phyloP scores from a whole-genome alignment of 352 stramenopile genomes.

The Phytophthora agathidicida region DNA sequence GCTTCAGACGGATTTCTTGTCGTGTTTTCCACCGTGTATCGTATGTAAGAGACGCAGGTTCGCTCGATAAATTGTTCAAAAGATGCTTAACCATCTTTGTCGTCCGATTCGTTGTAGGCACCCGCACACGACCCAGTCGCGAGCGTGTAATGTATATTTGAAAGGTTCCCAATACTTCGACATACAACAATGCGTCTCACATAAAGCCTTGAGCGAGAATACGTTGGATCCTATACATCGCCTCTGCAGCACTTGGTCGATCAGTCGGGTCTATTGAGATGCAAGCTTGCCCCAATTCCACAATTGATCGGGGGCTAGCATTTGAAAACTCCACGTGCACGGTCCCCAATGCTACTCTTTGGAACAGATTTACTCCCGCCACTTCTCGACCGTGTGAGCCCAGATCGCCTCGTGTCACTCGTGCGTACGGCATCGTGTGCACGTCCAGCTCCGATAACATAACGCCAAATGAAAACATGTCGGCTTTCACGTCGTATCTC shows the following conservation, averaged over 20 bases:
- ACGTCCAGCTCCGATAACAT: constrained; percentile 20
- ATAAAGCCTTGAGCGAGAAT: background rate
- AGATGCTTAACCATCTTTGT: constrained; percentile 15
- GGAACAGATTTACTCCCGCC: constrained; percentile 4
- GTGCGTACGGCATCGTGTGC: constrained; percentile 13
- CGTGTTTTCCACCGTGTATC: background rate
- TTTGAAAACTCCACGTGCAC: constrained; percentile 26
- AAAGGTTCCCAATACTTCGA: constrained; percentile 8
- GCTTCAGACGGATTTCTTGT: background rate
- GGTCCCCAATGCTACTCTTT: constrained; percentile 16
- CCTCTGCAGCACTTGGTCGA: constrained; percentile 30
- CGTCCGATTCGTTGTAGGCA: constrained; percentile 17
- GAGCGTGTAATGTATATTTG: constrained; percentile 8
- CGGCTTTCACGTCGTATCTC: constrained; percentile 9
- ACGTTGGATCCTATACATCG: constrained; percentile 30
- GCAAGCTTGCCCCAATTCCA: constrained; percentile 22
- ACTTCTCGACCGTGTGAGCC: constrained; percentile 9
- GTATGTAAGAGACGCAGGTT: background rate
- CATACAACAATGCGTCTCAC: constrained; percentile 7
- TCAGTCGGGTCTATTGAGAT: constrained; percentile 21
- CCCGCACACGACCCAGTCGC: constrained; percentile 13
- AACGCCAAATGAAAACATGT: constrained; percentile 23
- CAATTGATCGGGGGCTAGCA: constrained; percentile 12
- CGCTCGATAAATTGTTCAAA: constrained; percentile 2
- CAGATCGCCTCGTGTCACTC: background rate